A percentile compares a stretch with the other conserved stretches of the same genome.
phyloP scores from a whole-genome alignment of 495 filamentous ascomycete genomes.

The Neurospora terricola region DNA sequence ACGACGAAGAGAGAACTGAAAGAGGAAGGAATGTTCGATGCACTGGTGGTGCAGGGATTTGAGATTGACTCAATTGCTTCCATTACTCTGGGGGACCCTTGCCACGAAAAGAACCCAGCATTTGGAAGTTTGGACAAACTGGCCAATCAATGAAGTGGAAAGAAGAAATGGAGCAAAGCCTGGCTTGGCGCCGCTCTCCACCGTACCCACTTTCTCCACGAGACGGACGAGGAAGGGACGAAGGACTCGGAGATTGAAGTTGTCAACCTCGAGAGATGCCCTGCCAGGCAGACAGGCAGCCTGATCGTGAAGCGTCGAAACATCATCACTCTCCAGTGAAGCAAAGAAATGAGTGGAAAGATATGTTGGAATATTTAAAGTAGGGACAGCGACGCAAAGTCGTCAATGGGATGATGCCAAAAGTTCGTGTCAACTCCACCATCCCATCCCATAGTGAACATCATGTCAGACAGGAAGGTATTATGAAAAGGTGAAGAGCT shows the following conservation, averaged over 20 bases:
- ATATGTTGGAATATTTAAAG: background rate
- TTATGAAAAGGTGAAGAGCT: background rate
- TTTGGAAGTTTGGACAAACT: background rate
- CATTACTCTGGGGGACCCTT: background rate
- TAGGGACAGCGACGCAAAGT: background rate
- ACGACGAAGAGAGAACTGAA: background rate
- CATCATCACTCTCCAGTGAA: background rate
- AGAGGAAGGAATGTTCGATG: background rate
- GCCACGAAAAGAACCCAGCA: background rate
- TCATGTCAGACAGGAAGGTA: background rate
- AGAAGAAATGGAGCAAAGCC: background rate
- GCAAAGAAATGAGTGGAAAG: background rate
- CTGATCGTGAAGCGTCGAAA: background rate
- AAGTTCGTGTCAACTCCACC: background rate
- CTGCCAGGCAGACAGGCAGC: background rate
- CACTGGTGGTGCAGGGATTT: background rate
- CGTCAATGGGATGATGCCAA: background rate
- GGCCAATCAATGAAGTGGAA: background rate
- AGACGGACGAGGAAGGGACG: too few species aligned
- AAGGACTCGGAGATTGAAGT: too few species aligned
- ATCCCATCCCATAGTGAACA: background rate
- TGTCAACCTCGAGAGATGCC: background rate
- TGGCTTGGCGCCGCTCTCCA: background rate
- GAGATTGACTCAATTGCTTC: background rate
- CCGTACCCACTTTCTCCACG: background rate